Evolutionary conservation across 2,329 filamentous ascomycete species (phyloP).

Genomic region (Cercospora sp.): DNA sequence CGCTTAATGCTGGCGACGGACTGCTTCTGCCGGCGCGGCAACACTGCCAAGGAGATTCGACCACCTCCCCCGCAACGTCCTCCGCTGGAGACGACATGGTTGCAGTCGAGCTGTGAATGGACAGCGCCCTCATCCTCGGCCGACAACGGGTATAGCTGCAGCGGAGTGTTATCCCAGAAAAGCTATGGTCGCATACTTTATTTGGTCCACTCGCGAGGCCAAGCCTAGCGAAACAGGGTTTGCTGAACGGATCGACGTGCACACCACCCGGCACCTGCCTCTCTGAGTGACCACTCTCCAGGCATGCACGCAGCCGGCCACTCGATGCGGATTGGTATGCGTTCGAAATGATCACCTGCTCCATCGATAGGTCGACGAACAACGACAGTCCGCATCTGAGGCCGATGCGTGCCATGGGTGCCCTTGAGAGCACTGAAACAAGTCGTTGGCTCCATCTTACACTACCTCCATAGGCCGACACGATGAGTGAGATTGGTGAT

Average conservation of each 20-base stretch:
- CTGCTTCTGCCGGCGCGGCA: not conserved
- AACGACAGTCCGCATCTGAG: not conserved
- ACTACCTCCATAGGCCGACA: not conserved
- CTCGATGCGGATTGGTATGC: not conserved
- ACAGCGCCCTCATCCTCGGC: not conserved
- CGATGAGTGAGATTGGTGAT: not conserved
- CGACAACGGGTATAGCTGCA: not conserved
- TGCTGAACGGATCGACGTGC: not conserved
- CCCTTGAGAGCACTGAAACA: not conserved
- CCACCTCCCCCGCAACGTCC: not conserved
- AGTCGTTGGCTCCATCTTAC: not conserved
- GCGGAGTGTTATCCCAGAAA: not conserved
- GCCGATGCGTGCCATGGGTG: not conserved
- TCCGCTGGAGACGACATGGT: not conserved
- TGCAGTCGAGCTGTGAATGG: not conserved
- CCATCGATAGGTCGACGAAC: not conserved
- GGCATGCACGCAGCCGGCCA: not conserved
- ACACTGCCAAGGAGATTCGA: not conserved
- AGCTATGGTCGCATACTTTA: not conserved
- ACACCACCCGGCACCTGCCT: not conserved
- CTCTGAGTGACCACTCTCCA: not conserved
- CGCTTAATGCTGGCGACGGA: not conserved
- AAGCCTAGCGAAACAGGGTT: not conserved
- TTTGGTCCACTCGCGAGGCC: not conserved
- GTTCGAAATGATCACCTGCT: not conserved